Base-by-base conservation (phyloP, 148 eudicot genomes). In the Rhododendron williamsianum region DNA sequence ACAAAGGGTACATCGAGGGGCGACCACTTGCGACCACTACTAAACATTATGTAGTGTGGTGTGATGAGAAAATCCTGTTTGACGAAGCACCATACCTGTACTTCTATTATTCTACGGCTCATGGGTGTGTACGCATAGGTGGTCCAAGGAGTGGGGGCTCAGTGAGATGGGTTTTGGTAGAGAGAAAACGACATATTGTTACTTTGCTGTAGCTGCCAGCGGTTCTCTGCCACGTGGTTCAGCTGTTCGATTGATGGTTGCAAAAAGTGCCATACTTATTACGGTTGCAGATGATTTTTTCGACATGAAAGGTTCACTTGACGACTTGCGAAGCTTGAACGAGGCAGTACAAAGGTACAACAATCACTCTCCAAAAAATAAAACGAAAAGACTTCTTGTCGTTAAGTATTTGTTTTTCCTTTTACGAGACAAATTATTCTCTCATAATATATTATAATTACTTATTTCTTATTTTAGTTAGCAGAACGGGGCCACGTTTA, bases 271-370 rank as follows among this genome's bases (percentile, higher is more conserved):
- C 7, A 86, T 89, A 56, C 33, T 91, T 74, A 35, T 89, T 11
- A 91, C 91, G 0, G 87, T 91, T 85, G 89, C 87, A 9, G 92
- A 92, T 72, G 94, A 92, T 56, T 91, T 86, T 56, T 92, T 85
- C 36, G 94, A 92, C 79, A 87, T 87, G 88, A 85, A 87, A 83
- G 92, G 91, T 49, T 87, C 92, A 67, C 67, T 91, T 10, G 18
- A 72, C 3, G 91, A 92, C 16, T 63, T 91, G 19, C 81, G 83
- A 43, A 36, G 46, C 49, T 87, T 92, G 83, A 89, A 87, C 6
- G 79, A 86, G 9, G 91, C 92, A 1, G 67, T 92, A 15, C 77
- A 86, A 84, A 91, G 89, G 94, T 92, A 41, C 45, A 41, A 6
- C 27, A 16, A 56, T 30, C 23, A 25, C 27, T 8, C 43, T 33